Percentiles rank a stretch among this genome's conserved stretches.
Conservation (phyloP, 345 rosid genomes). For the Eucalyptus coolabah region DNA sequence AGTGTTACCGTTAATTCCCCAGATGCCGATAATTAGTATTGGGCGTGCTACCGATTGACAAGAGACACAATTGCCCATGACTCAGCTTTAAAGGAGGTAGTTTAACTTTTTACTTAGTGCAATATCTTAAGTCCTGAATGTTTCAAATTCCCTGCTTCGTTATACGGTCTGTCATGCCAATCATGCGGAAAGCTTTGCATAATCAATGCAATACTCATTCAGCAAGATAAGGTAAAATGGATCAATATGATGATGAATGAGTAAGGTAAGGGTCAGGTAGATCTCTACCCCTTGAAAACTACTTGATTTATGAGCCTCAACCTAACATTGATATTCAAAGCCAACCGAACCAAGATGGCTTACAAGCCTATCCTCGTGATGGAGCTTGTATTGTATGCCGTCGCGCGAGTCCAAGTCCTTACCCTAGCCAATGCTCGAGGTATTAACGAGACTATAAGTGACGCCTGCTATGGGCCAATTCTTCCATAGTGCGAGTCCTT, state of each 20-base stretch:
- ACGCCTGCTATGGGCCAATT: too few species aligned
- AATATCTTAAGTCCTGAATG: not conserved
- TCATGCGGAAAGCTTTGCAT: not conserved
- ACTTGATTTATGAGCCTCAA: too few species aligned
- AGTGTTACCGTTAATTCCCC: not conserved
- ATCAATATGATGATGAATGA: not conserved
- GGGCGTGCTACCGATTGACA: not conserved
- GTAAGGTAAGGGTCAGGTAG: not conserved
- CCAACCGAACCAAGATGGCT: too few species aligned
- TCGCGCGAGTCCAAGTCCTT: too few species aligned
- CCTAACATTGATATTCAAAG: too few species aligned
- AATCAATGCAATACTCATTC: not conserved
- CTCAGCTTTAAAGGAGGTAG: not conserved
- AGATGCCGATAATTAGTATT: not conserved
- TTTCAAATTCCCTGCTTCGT: not conserved
- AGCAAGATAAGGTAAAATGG: not conserved
- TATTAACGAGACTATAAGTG: too few species aligned
- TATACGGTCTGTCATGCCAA: not conserved
- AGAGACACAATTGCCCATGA: not conserved
- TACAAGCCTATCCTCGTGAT: too few species aligned
- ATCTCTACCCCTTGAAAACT: too few species aligned
- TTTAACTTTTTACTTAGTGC: not conserved
- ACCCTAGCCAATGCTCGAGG: too few species aligned
- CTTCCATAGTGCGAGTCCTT: too few species aligned
- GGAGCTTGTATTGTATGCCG: too few species aligned